phyloP scores from a whole-genome alignment of 2,329 filamentous ascomycete species.

The Coniochaeta hoffmannii region DNA sequence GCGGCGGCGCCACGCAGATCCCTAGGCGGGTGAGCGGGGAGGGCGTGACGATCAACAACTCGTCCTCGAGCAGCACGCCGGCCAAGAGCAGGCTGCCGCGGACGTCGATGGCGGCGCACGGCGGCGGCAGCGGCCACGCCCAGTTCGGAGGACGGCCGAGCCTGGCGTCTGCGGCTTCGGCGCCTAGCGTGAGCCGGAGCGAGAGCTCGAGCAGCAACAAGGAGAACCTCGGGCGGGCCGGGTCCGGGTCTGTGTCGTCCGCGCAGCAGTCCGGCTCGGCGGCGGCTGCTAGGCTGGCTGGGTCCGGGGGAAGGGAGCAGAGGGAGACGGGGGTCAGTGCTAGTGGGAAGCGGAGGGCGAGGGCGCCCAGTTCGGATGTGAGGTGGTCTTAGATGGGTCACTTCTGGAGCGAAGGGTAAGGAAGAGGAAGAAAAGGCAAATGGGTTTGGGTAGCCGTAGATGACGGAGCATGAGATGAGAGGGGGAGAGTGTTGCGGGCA shows the following conservation, averaged over 20 bases:
- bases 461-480: too few relatives aligned
- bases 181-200: constrained; percentile 8
- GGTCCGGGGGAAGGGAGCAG: constrained; percentile 2
- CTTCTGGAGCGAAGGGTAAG: neutral
- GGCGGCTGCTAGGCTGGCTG: neutral
- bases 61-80: neutral
- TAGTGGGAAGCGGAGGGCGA: constrained; percentile 11
- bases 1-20: constrained; percentile 14
- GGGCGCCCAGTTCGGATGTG: constrained; percentile 15
- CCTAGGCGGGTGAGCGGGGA: constrained; percentile 24
- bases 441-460: neutral
- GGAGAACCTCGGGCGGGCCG: constrained; percentile 11
- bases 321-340: neutral
- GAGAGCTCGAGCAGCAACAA: constrained; percentile 14
- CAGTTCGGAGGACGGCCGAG: constrained; percentile 17
- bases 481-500: neutral
- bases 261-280: neutral
- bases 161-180: constrained; percentile 12
- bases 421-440: neutral
- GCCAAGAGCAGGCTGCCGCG: constrained; percentile 20
- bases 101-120: constrained; percentile 18
- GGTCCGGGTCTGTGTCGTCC: neutral
- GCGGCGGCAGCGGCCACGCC: too few relatives aligned
- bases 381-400: constrained; percentile 15
- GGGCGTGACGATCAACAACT: constrained; percentile 6